Conservation (phyloP, 2,329 filamentous ascomycete species). For the Colletotrichum musicola region DNA sequence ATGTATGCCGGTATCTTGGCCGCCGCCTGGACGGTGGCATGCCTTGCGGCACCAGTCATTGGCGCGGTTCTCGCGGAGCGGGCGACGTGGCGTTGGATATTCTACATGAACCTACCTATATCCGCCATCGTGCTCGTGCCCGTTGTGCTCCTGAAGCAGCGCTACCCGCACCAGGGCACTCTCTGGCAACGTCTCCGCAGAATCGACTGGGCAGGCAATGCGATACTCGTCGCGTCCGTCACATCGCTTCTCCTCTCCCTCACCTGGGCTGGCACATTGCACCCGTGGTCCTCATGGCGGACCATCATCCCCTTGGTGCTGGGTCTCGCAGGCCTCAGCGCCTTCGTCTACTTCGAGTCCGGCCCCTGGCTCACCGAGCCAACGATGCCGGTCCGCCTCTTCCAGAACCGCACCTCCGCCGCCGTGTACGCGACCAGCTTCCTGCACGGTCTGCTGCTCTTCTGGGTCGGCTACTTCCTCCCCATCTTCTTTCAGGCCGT, state of each 20-base stretch:
- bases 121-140: constrained; percentile 36
- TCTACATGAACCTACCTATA: constrained; percentile 50
- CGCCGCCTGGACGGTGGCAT: constrained; percentile 50
- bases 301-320: background rate
- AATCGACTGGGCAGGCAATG: constrained; percentile 40
- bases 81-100: constrained; percentile 56
- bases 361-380: constrained; percentile 23
- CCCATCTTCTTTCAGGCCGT: constrained; percentile 5
- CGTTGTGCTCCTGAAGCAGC: constrained; percentile 8
- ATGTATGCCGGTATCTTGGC: constrained; percentile 54
- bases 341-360: background rate
- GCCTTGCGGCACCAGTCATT: constrained; percentile 48
- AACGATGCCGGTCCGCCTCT: constrained; percentile 37
- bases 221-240: constrained; percentile 37
- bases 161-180: constrained; percentile 10
- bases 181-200: constrained; percentile 8
- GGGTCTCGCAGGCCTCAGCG: background rate
- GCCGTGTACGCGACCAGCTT: constrained; percentile 44
- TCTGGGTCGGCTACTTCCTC: constrained; percentile 9
- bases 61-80: constrained; percentile 44
- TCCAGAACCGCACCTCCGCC: constrained; percentile 35
- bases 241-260: constrained; percentile 37
- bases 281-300: constrained; percentile 28
- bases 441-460: constrained; percentile 38
- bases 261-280: background rate